Evolutionary conservation across 1,284 basidiomycete genomes (phyloP).

Genomic region (Melampsora larici-populina): DNA sequence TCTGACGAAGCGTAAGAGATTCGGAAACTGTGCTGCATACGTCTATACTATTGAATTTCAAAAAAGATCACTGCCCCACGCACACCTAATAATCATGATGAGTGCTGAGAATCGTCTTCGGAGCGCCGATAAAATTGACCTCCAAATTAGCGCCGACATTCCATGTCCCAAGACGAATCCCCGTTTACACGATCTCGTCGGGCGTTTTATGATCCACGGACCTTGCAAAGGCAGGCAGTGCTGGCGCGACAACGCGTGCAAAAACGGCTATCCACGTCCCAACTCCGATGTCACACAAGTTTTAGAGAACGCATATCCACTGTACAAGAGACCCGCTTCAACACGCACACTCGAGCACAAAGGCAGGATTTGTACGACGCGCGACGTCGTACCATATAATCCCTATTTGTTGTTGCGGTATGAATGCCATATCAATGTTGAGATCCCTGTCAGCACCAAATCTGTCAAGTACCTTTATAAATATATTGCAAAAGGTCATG

Average conservation of each 20-base stretch:
- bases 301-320: constrained; percentile 56
- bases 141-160: constrained; percentile 55
- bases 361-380: constrained; percentile 19
- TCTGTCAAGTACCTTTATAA: constrained; percentile 59
- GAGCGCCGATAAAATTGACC: constrained; percentile 53
- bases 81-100: too few species aligned
- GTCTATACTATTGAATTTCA: background rate
- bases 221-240: constrained; percentile 53
- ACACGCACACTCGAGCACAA: background rate
- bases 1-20: background rate
- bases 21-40: background rate
- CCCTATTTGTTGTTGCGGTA: constrained; percentile 53
- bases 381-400: constrained; percentile 55
- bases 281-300: constrained; percentile 54
- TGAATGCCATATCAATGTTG: constrained; percentile 60
- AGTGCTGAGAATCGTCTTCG: too few species aligned
- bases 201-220: constrained; percentile 58
- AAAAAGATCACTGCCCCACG: too few species aligned
- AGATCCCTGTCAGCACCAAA: constrained; percentile 52
- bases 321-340: constrained; percentile 33
- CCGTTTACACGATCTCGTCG: constrained; percentile 53
- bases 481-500: constrained; percentile 59
- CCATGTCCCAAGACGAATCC: constrained; percentile 57
- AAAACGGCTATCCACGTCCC: constrained; percentile 55
- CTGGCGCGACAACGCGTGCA: constrained; percentile 46